These are phyloP conservation scores for Nigrospora oryzae DNA, from an alignment of 2,329 filamentous ascomycete species.

Conservation along the genomic window DNA sequence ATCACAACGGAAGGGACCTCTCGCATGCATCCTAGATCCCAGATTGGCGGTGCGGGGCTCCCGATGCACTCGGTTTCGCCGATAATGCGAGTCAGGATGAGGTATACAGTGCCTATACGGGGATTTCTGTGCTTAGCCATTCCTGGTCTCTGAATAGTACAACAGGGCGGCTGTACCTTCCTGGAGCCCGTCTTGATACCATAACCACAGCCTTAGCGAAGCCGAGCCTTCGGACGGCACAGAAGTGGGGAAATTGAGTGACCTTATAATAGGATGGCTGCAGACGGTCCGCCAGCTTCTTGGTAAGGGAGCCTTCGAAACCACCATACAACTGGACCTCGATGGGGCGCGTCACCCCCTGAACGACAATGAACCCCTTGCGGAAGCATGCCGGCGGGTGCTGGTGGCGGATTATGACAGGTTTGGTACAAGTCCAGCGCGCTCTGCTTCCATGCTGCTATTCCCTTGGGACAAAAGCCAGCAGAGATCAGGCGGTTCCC, in stretches of 20 bases:
- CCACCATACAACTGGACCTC: too few species aligned
- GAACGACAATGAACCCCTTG: background rate
- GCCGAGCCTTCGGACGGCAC: rapidly evolving
- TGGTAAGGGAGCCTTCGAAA: background rate
- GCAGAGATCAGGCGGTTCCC: background rate
- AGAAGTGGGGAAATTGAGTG: rapidly evolving
- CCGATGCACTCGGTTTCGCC: too few species aligned
- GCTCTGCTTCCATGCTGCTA: background rate
- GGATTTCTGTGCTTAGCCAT: background rate
- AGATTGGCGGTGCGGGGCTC: background rate
- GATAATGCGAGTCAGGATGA: too few species aligned
- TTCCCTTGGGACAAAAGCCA: background rate
- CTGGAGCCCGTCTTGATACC: background rate
- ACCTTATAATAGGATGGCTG: background rate
- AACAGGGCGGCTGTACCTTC: background rate
- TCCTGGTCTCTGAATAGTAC: background rate
- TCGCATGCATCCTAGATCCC: background rate
- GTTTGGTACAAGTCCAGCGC: too few species aligned
- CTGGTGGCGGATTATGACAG: background rate
- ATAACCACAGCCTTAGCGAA: background rate
- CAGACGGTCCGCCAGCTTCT: background rate
- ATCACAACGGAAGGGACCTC: too few species aligned
- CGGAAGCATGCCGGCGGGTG: background rate
- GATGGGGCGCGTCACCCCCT: background rate
- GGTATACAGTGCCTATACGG: background rate